Evolutionary conservation across 2,329 filamentous ascomycete species (phyloP).

Genomic region (Diaporthe sp.): DNA sequence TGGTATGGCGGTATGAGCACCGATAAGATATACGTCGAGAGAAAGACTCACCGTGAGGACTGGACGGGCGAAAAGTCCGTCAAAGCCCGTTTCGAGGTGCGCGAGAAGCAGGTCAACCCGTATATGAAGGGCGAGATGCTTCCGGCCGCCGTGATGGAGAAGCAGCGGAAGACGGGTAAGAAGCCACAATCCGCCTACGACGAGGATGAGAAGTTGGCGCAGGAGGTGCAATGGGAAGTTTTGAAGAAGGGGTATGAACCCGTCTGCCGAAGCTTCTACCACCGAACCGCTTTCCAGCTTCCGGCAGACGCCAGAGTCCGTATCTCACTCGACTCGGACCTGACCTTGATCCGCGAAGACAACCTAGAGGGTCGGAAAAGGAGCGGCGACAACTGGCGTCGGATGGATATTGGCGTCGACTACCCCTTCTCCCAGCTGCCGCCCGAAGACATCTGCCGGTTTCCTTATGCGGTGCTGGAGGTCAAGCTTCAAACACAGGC

Average conservation of each 20-base stretch:
- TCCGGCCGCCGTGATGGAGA: slow-evolving; percentile 92
- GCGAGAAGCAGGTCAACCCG: slow-evolving; percentile 97
- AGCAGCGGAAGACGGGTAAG: slow-evolving; percentile 94
- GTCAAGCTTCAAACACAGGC: slow-evolving; percentile 98
- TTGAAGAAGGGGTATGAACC: slow-evolving; percentile 88
- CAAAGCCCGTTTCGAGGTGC: slow-evolving; percentile 93
- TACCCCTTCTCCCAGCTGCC: slow-evolving; percentile 93
- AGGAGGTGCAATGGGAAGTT: slow-evolving; percentile 93
- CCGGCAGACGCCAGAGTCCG: slow-evolving; percentile 95
- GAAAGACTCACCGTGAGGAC: slow-evolving; percentile 98
- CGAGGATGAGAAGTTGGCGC: slow-evolving; percentile 88
- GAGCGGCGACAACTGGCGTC: slow-evolving; percentile 90
- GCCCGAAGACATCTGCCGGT: slow-evolving; percentile 84
- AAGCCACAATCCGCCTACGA: slow-evolving; percentile 92
- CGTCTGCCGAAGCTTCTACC: slow-evolving; percentile 96
- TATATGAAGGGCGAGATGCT: slow-evolving; percentile 88
- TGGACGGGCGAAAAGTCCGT: slow-evolving; percentile 99
- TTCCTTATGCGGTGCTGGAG: slow-evolving; percentile 95
- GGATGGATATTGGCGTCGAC: slow-evolving; percentile 97
- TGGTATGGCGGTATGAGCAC: slow-evolving; percentile 98
- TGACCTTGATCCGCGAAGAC: slow-evolving; percentile 95
- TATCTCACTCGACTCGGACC: slow-evolving; percentile 95
- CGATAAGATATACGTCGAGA: slow-evolving; percentile 95
- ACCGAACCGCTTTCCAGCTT: slow-evolving; percentile 96
- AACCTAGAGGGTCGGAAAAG: slow-evolving; percentile 85